These are phyloP conservation scores for Termitomyces sp. DNA, from an alignment of 768 basidiomycete genomes.

Conservation along the genomic window DNA sequence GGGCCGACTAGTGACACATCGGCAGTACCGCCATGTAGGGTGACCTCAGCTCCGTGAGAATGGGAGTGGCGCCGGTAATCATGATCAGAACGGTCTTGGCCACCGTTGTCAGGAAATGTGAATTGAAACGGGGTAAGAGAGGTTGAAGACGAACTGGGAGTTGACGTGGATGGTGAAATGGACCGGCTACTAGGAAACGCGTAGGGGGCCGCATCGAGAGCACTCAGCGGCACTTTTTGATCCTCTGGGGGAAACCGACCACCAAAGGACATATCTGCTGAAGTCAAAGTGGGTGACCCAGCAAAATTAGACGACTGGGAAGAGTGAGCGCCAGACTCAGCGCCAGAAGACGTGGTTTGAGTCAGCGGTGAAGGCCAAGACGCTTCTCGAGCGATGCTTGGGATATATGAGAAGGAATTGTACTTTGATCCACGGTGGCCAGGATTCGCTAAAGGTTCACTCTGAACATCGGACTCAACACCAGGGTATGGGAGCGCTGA, in stretches of 20 bases:
- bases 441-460: slow-evolving; percentile 25
- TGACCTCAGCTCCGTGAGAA: slow-evolving; percentile 55
- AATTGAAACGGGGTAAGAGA: slow-evolving; percentile 69
- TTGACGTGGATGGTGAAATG: slow-evolving; percentile 62
- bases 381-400: slow-evolving; percentile 30
- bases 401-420: slow-evolving; percentile 42
- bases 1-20: slow-evolving; percentile 58
- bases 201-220: slow-evolving; percentile 53
- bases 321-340: slow-evolving; percentile 39
- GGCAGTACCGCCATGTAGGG: slow-evolving; percentile 70
- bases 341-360: slow-evolving; percentile 32
- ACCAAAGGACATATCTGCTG: slow-evolving; percentile 29
- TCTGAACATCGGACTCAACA: slow-evolving; percentile 22
- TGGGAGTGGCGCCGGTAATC: slow-evolving; percentile 60
- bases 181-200: slow-evolving; percentile 66
- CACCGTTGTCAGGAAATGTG: slow-evolving; percentile 52
- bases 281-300: slow-evolving; percentile 54
- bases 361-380: slow-evolving; percentile 34
- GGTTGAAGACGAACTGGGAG: slow-evolving; percentile 56
- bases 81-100: slow-evolving; percentile 60
- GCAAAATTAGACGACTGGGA: slow-evolving; percentile 50
- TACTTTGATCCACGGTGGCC: slow-evolving; percentile 50
- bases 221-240: slow-evolving; percentile 49
- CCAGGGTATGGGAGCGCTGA: slow-evolving; percentile 38
- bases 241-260: slow-evolving; percentile 41